phyloP scores from a whole-genome alignment of 2,329 filamentous ascomycete genomes.

The Ascochyta pisi region DNA sequence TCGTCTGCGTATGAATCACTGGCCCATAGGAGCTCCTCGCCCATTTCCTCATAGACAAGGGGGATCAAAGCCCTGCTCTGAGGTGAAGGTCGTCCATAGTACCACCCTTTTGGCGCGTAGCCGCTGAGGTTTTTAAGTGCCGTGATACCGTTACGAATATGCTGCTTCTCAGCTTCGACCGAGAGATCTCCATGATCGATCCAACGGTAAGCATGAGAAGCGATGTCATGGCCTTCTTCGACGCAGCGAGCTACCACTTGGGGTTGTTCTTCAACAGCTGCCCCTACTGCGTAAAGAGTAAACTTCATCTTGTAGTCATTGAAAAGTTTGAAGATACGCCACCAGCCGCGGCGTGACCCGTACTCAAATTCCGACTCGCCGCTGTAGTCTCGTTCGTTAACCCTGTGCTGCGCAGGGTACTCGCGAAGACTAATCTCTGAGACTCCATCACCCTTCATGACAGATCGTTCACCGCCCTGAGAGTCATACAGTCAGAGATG shows the following conservation, averaged over 20 bases:
- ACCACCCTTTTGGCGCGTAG: not conserved
- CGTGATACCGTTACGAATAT: constrained; percentile 38
- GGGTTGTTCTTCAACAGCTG: constrained; percentile 58
- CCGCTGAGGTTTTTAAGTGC: constrained; percentile 6
- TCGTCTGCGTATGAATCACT: constrained; percentile 63
- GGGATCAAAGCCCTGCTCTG: too few species aligned
- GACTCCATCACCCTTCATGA: constrained; percentile 36
- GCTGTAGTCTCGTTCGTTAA: too few species aligned
- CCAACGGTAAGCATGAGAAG: constrained; percentile 60
- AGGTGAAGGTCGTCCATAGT: too few species aligned
- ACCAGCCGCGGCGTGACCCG: too few species aligned
- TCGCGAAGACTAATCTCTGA: too few species aligned
- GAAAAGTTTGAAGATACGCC: not conserved
- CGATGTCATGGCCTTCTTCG: constrained; percentile 59
- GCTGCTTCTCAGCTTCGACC: constrained; percentile 57
- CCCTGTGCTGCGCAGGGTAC: too few species aligned
- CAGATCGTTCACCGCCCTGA: too few species aligned
- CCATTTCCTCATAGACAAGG: constrained; percentile 53
- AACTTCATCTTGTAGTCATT: constrained; percentile 61
- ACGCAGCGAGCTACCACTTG: constrained; percentile 57
- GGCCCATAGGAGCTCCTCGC: constrained; percentile 58
- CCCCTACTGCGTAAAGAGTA: constrained; percentile 59
- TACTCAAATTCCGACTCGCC: too few species aligned
- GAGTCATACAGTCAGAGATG: too few species aligned
- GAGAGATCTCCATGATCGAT: constrained; percentile 58